Evolutionary conservation across 768 basidiomycete genomes (phyloP).

Genomic region (Gloeostereum incarnatum): DNA sequence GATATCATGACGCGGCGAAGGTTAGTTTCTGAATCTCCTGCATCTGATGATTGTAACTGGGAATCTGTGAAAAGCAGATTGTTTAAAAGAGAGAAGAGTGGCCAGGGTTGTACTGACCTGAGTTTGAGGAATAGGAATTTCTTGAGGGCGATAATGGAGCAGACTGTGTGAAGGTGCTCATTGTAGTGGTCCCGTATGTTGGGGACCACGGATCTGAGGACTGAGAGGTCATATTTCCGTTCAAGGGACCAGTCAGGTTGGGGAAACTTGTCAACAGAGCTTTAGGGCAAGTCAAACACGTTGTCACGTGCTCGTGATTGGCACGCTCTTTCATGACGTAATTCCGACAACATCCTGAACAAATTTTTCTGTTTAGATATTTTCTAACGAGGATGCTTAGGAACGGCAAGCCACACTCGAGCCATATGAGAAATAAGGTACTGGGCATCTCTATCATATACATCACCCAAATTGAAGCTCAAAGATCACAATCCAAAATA

Average conservation of each 20-base stretch:
- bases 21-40: slow-evolving; percentile 32
- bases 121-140: slow-evolving; percentile 45
- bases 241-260: too few species aligned
- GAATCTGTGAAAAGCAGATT: slow-evolving; percentile 23
- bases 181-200: slow-evolving; percentile 50
- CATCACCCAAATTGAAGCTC: too few species aligned
- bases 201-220: slow-evolving; percentile 51
- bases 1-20: slow-evolving; percentile 50
- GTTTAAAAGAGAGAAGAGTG: slow-evolving; percentile 1
- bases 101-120: slow-evolving; percentile 33
- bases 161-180: slow-evolving; percentile 39
- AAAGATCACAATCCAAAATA: too few species aligned
- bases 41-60: slow-evolving; percentile 38
- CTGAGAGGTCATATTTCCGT: slow-evolving; percentile 33
- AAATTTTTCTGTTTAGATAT: too few species aligned
- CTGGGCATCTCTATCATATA: too few species aligned
- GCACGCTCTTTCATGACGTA: too few species aligned
- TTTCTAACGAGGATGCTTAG: too few species aligned
- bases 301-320: too few species aligned
- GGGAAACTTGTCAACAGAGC: slow-evolving; percentile 7
- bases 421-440: too few species aligned
- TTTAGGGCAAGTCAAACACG: too few species aligned
- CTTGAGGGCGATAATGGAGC: slow-evolving; percentile 52
- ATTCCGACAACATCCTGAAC: too few species aligned
- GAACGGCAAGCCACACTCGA: too few species aligned